A percentile compares a stretch with the other conserved stretches of the same genome.
Evolutionary conservation across 441 rosid genomes (phyloP).

Genomic region (Metrosideros polymorpha): DNA sequence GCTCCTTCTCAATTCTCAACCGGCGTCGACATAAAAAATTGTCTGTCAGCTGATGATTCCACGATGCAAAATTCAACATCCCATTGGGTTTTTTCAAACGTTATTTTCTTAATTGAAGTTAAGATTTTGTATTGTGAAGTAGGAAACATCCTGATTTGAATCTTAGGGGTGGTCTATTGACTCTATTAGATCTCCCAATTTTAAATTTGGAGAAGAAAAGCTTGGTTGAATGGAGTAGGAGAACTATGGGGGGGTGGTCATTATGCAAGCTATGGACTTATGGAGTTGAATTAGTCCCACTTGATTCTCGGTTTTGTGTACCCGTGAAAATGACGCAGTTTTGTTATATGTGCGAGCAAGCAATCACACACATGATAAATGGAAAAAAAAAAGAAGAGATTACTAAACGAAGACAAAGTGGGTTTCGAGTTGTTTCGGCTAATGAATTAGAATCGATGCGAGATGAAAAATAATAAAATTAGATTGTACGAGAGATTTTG

Average conservation of each 20-base stretch:
- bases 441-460: not conserved
- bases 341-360: not conserved
- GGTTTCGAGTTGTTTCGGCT: not conserved
- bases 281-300: not conserved
- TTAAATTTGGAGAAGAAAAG: not conserved
- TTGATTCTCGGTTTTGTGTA: not conserved
- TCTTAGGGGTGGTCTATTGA: not conserved
- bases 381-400: fast-evolving
- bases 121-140: not conserved
- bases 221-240: not conserved
- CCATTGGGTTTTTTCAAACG: not conserved
- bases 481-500: not conserved
- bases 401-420: not conserved
- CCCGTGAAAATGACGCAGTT: fast-evolving
- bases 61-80: not conserved
- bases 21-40: not conserved
- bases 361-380: no score
- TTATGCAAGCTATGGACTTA: not conserved
- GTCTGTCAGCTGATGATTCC: not conserved
- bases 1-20: not conserved
- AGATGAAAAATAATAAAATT: not conserved
- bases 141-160: not conserved
- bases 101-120: not conserved
- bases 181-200: not conserved
- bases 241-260: not conserved